A percentile compares a stretch with the other conserved stretches of the same genome.
These are phyloP conservation scores for Debaryomyces castellii DNA, from an alignment of 805 yeast species.

Conservation along the genomic window DNA sequence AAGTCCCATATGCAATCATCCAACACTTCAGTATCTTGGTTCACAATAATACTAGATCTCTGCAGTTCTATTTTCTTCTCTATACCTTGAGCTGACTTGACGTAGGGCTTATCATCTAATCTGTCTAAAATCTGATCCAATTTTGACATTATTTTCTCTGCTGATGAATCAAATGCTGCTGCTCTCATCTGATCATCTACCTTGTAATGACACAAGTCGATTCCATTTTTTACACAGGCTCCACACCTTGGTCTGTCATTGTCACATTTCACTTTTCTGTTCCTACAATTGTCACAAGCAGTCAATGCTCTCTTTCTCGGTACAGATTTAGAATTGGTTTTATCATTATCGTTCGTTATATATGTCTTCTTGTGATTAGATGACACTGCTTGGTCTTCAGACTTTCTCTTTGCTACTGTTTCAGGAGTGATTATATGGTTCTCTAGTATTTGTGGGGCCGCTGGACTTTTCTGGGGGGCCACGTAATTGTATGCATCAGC, in stretches of 20 bases:
- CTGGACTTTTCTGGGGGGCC: neutral
- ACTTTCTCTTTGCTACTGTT: neutral
- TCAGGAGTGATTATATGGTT: neutral
- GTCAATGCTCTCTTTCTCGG: conserved; percentile 34
- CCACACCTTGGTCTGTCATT: conserved; percentile 44
- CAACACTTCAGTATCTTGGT: neutral
- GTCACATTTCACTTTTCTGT: conserved; percentile 43
- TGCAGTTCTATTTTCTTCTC: conserved; percentile 6
- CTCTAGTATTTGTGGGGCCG: neutral
- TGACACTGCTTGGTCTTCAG: neutral
- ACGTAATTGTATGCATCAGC: neutral
- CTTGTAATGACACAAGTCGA: conserved; percentile 43
- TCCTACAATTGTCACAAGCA: conserved; percentile 41
- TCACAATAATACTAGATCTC: neutral
- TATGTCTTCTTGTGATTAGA: neutral
- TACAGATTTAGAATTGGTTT: neutral
- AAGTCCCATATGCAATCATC: conserved; percentile 31
- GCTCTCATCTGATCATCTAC: conserved; percentile 17
- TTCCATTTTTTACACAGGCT: conserved; percentile 39
- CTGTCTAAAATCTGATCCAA: conserved; percentile 29
- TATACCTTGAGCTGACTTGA: neutral
- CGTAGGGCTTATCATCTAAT: conserved; percentile 6
- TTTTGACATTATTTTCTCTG: conserved; percentile 24
- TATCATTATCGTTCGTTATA: neutral
- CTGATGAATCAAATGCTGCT: conserved; percentile 24